These are phyloP conservation scores for Phaeolepiota aurea DNA, from an alignment of 768 basidiomycete species.

Conservation along the genomic window DNA sequence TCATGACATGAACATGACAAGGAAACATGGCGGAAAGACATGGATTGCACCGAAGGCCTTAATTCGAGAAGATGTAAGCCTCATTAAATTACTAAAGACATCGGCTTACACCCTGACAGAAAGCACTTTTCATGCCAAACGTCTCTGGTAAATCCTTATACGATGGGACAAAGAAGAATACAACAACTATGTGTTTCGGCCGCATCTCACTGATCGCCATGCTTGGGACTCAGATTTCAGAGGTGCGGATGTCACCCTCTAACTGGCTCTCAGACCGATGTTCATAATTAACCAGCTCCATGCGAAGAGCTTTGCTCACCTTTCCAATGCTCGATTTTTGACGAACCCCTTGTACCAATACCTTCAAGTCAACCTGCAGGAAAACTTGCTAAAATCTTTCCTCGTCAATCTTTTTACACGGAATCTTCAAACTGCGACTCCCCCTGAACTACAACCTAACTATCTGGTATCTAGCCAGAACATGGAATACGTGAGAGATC, in stretches of 20 bases:
- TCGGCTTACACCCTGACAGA: slow-evolving; percentile 34
- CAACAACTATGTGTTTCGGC: slow-evolving; percentile 68
- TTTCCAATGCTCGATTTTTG: slow-evolving; percentile 43
- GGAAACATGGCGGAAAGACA: slow-evolving; percentile 83
- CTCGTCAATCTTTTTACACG: slow-evolving; percentile 81
- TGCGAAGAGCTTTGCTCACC: slow-evolving; percentile 57
- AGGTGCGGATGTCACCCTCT: slow-evolving; percentile 63
- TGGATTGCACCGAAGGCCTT: slow-evolving; percentile 89
- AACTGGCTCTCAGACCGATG: not conserved
- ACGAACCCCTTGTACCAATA: slow-evolving; percentile 59
- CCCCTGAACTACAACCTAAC: slow-evolving; percentile 52
- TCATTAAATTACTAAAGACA: not conserved
- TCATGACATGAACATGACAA: slow-evolving; percentile 70
- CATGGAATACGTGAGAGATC: slow-evolving; percentile 78
- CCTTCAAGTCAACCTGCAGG: slow-evolving; percentile 87
- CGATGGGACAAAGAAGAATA: slow-evolving; percentile 50
- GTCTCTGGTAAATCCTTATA: slow-evolving; percentile 65
- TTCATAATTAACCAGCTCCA: too few species aligned
- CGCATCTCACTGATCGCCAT: slow-evolving; percentile 76
- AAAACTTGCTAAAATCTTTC: slow-evolving; percentile 87
- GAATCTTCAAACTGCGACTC: slow-evolving; percentile 60
- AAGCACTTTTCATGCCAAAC: slow-evolving; percentile 88
- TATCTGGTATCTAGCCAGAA: slow-evolving; percentile 80
- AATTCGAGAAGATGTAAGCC: slow-evolving; percentile 82
- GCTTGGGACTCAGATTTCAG: slow-evolving; percentile 81